A percentile compares a stretch with the other conserved stretches of the same genome.
phyloP scores from a whole-genome alignment of 1,284 basidiomycete species.

The Lentinula novae-zelandiae region DNA sequence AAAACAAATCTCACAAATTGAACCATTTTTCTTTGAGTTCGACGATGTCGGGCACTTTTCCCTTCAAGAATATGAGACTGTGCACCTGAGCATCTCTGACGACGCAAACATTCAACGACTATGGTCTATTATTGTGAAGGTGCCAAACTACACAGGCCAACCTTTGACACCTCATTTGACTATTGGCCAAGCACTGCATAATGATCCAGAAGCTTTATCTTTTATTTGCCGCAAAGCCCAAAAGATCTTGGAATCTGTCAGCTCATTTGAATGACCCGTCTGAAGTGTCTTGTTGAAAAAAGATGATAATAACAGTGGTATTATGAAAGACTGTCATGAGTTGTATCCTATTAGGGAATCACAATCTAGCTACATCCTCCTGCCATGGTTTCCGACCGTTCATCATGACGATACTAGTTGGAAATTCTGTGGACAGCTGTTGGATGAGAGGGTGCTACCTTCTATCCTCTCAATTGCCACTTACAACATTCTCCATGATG shows the following conservation, averaged over 20 bases:
- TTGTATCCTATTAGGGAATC: constrained; percentile 4
- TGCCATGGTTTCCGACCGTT: constrained; percentile 4
- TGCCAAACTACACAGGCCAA: constrained; percentile 16
- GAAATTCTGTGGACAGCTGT: neutral
- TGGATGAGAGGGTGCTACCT: neutral
- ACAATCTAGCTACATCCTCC: neutral
- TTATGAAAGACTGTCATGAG: constrained; percentile 18
- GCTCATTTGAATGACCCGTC: constrained; percentile 15
- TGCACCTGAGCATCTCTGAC: constrained; percentile 15
- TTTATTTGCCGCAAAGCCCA: constrained; percentile 16
- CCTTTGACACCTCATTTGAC: constrained; percentile 20
- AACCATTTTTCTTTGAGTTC: constrained; percentile 17
- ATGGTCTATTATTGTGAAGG: constrained; percentile 13
- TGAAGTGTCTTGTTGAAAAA: constrained; percentile 17
- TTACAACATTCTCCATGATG: constrained; percentile 19
- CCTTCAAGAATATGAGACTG: constrained; percentile 17
- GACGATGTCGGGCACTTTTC: constrained; percentile 16
- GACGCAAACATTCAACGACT: constrained; percentile 14
- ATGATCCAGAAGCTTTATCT: constrained; percentile 4
- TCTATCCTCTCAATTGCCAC: constrained; percentile 13
- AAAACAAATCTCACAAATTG: constrained; percentile 4
- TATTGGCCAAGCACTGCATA: constrained; percentile 16
- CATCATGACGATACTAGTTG: constrained; percentile 5
- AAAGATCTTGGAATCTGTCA: constrained; percentile 10
- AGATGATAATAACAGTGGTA: constrained; percentile 17